phyloP scores from a whole-genome alignment of 2,329 filamentous ascomycete genomes.

The Malbranchea cinnamomea region DNA sequence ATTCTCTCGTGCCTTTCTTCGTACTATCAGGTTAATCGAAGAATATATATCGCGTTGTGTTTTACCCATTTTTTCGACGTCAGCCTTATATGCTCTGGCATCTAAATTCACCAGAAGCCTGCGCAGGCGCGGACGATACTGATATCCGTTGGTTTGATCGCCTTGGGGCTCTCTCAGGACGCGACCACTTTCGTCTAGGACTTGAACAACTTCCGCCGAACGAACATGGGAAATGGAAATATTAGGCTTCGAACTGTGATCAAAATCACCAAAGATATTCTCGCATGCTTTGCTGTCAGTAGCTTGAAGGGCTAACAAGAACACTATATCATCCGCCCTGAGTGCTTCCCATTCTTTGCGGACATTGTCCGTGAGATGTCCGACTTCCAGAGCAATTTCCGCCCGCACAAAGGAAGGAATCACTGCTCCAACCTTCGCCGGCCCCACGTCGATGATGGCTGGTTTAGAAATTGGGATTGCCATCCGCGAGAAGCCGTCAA shows the following conservation, averaged over 20 bases:
- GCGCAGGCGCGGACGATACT: slow-evolving; percentile 42
- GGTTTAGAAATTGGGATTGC: slow-evolving; percentile 74
- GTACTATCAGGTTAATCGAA: slow-evolving; percentile 69
- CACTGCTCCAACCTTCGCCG: slow-evolving; percentile 66
- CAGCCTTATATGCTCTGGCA: slow-evolving; percentile 57
- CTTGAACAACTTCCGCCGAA: slow-evolving; percentile 70
- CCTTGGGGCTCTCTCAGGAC: slow-evolving; percentile 44
- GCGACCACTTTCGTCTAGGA: slow-evolving; percentile 73
- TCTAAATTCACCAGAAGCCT: slow-evolving; percentile 73
- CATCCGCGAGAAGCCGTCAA: slow-evolving; percentile 82
- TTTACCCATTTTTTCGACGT: slow-evolving; percentile 49
- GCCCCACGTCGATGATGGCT: slow-evolving; percentile 72
- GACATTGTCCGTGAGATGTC: slow-evolving; percentile 58
- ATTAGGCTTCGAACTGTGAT: slow-evolving; percentile 15
- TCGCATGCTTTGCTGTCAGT: no score
- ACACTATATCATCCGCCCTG: slow-evolving; percentile 76
- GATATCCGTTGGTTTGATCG: slow-evolving; percentile 47
- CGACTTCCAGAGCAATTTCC: slow-evolving; percentile 73
- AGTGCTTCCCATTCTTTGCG: slow-evolving; percentile 82
- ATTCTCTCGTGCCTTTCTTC: slow-evolving; percentile 76
- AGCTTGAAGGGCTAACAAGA: slow-evolving; percentile 66
- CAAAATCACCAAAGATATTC: no score
- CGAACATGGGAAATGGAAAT: slow-evolving; percentile 59
- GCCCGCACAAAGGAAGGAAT: slow-evolving; percentile 73
- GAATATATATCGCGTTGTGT: slow-evolving; percentile 72